Percentiles rank a stretch among this genome's conserved stretches.
phyloP scores from a whole-genome alignment of 768 basidiomycete genomes.

The Neoboletus brunneissimus region DNA sequence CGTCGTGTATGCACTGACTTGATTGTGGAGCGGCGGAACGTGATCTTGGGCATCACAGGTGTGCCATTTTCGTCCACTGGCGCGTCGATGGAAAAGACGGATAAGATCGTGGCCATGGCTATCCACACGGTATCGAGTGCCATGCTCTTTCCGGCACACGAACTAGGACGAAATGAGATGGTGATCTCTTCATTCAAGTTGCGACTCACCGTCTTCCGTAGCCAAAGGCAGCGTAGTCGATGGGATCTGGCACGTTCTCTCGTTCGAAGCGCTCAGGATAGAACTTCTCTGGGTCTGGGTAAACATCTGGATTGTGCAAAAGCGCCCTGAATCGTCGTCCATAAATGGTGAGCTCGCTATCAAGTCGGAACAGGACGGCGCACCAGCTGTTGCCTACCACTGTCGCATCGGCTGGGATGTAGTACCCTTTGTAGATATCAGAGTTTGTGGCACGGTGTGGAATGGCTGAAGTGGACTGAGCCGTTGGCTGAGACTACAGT shows the following conservation, averaged over 20 bases:
- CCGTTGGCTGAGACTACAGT: neutral
- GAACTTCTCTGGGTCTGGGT: constrained; percentile 1
- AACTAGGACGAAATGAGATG: neutral
- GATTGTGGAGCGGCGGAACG: constrained; percentile 4
- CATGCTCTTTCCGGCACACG: constrained; percentile 5
- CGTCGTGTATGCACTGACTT: neutral
- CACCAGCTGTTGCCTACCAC: constrained; percentile 5
- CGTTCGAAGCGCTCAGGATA: neutral
- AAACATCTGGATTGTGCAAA: neutral
- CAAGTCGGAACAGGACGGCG: neutral
- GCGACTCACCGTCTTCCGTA: constrained; percentile 4
- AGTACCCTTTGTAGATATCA: constrained; percentile 4
- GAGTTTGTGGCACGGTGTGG: neutral
- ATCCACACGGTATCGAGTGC: constrained; percentile 2
- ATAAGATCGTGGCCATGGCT: neutral
- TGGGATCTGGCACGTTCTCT: constrained; percentile 1
- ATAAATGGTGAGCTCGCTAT: neutral
- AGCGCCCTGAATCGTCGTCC: neutral
- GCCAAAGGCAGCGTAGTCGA: constrained; percentile 1
- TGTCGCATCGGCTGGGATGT: constrained; percentile 3
- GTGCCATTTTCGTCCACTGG: neutral
- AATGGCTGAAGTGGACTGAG: neutral
- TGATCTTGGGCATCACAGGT: neutral
- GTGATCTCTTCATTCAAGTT: neutral
- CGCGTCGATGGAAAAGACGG: constrained; percentile 1